Evolutionary conservation across 164 flowering plant species (phyloP).

Genomic region (Sedum album): DNA sequence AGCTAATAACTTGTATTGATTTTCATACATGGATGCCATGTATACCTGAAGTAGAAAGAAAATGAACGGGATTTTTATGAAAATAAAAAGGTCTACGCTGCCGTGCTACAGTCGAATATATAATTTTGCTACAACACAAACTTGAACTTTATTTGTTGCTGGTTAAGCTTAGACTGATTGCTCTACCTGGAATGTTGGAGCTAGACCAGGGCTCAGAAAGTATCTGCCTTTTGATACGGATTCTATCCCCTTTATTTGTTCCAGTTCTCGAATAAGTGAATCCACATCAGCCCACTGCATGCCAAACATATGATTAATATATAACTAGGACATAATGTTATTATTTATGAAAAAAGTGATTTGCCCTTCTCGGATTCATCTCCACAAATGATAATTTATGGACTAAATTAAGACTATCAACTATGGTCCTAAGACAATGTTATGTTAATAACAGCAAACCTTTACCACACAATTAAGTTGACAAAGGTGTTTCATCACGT

Average conservation of each 20-base stretch:
- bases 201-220: constrained; percentile 88
- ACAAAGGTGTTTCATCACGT: not conserved
- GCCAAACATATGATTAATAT: constrained; percentile 12
- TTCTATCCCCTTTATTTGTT: constrained; percentile 55
- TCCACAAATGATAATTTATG: too few species aligned
- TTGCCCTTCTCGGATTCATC: too few species aligned
- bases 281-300: constrained; percentile 89
- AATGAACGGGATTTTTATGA: not conserved
- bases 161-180: not conserved
- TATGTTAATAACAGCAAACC: too few species aligned
- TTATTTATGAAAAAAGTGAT: too few species aligned
- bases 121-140: not conserved
- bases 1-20: constrained; percentile 87
- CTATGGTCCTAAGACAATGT: too few species aligned
- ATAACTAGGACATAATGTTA: not conserved
- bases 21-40: constrained; percentile 85
- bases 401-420: too few species aligned
- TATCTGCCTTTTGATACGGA: constrained; percentile 81
- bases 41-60: constrained; percentile 50
- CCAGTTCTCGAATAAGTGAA: constrained; percentile 67
- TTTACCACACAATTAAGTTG: too few species aligned
- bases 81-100: not conserved
- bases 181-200: constrained; percentile 87
- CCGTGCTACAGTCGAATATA: not conserved
- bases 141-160: not conserved